A percentile compares a stretch with the other conserved stretches of the same genome.
Evolutionary conservation across 331 rosid genomes (phyloP).

Genomic region (Phaseolus coccineus): DNA sequence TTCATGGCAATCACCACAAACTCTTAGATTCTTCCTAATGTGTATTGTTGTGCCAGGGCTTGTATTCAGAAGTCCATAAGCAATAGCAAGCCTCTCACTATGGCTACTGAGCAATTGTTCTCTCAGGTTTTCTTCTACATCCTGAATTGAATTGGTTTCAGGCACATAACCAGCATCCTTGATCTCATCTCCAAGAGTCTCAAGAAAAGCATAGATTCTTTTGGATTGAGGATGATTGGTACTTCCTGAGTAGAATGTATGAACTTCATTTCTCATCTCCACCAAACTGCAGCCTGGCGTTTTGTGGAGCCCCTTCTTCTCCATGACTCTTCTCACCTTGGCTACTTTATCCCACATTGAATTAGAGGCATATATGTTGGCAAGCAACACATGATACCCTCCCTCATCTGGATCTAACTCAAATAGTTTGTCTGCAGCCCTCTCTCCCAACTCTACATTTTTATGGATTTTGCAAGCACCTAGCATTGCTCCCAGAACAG

Average conservation of each 20-base stretch:
- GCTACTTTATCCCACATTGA: conserved; percentile 83
- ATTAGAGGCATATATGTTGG: conserved; percentile 75
- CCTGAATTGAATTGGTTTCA: conserved; percentile 63
- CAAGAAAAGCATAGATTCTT: conserved; percentile 67
- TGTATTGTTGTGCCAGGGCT: conserved; percentile 67
- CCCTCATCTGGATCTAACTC: conserved; percentile 71
- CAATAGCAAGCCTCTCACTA: conserved; percentile 86
- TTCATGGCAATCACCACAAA: conserved; percentile 82
- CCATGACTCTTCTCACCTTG: conserved; percentile 69
- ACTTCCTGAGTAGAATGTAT: conserved; percentile 78
- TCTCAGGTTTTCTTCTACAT: conserved; percentile 74
- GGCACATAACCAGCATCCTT: conserved; percentile 80
- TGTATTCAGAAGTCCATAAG: conserved; percentile 77
- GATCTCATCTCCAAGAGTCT: conserved; percentile 63
- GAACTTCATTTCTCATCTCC: conserved; percentile 73
- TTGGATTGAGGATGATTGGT: conserved; percentile 78
- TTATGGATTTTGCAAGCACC: conserved; percentile 90
- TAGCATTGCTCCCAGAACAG: conserved; percentile 84
- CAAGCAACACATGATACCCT: conserved; percentile 85
- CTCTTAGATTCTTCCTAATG: conserved; percentile 76
- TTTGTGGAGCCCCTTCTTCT: conserved; percentile 62
- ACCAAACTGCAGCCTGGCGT: conserved; percentile 90
- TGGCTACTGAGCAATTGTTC: conserved; percentile 74
- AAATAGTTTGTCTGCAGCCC: conserved; percentile 70
- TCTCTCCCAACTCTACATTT: conserved; percentile 78